Conservation (phyloP, 225 moss, liverwort and hornwort genomes). For the Straminergon stramineum region DNA sequence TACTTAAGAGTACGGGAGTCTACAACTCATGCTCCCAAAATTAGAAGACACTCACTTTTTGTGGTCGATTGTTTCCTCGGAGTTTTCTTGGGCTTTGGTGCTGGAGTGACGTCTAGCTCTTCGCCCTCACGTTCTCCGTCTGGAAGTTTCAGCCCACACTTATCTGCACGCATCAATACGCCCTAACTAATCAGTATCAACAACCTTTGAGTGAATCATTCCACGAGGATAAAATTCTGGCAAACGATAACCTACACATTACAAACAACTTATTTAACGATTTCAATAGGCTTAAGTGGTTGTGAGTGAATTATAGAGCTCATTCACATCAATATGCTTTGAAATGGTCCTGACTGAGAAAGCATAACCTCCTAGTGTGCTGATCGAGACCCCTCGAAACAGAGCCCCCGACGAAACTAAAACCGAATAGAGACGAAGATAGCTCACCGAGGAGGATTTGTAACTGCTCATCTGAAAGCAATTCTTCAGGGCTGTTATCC, state of each 20-base stretch:
- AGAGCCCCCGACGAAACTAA: background rate
- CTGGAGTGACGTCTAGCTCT: constrained; percentile 35
- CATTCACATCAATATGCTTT: background rate
- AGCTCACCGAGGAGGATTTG: constrained; percentile 68
- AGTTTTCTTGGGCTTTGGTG: constrained; percentile 24
- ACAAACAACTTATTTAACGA: background rate
- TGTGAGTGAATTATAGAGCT: background rate
- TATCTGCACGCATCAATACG: constrained; percentile 25
- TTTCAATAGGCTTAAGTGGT: background rate
- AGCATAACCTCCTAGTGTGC: background rate
- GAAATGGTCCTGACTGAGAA: background rate
- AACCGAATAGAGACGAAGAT: background rate
- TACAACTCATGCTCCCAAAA: background rate
- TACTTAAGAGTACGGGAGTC: background rate
- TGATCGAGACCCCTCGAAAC: background rate
- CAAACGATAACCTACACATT: background rate
- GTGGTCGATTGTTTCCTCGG: constrained; percentile 28
- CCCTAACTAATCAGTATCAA: background rate
- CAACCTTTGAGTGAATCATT: background rate
- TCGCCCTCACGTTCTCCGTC: constrained; percentile 9
- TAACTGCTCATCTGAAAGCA: constrained; percentile 59
- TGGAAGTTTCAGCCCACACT: constrained; percentile 28
- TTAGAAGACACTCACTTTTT: constrained; percentile 22
- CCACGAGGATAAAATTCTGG: background rate
- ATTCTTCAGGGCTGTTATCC: constrained; percentile 36